Evolutionary conservation across 371 early-diverging fungal genomes (phyloP).

Genomic region (Mucor mucedo): DNA sequence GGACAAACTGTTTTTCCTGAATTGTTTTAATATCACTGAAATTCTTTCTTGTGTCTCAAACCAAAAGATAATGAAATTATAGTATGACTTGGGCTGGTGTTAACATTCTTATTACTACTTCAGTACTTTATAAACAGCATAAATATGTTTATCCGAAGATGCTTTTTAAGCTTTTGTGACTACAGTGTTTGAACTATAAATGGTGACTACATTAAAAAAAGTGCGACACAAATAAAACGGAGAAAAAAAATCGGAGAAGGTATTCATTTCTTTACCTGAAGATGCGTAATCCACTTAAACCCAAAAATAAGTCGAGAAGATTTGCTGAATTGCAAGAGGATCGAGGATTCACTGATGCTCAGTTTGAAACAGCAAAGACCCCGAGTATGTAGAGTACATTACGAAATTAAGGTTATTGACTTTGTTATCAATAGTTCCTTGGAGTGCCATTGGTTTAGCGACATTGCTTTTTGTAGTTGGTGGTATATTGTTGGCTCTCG

Average conservation of each 20-base stretch:
- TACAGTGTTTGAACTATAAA: not conserved
- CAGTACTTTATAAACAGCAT: no score
- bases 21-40: no score
- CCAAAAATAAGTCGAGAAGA: constrained; percentile 36
- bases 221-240: not conserved
- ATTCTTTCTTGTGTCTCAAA: no score
- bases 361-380: constrained; percentile 52
- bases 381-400: constrained; percentile 30
- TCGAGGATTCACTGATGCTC: constrained; percentile 55
- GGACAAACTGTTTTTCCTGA: no score
- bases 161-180: not conserved
- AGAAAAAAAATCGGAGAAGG: not conserved
- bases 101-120: no score
- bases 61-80: no score
- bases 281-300: constrained; percentile 52
- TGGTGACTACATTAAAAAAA: not conserved
- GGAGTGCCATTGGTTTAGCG: constrained; percentile 70
- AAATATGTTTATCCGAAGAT: no score
- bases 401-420: not conserved
- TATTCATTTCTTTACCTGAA: constrained; percentile 19
- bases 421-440: constrained; percentile 52
- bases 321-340: constrained; percentile 53
- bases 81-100: no score
- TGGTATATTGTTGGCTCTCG: constrained; percentile 56
- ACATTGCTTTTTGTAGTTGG: constrained; percentile 54